These are phyloP conservation scores for Ophiosphaerella herpotricha DNA, from an alignment of 2,329 filamentous ascomycete species.

Conservation along the genomic window DNA sequence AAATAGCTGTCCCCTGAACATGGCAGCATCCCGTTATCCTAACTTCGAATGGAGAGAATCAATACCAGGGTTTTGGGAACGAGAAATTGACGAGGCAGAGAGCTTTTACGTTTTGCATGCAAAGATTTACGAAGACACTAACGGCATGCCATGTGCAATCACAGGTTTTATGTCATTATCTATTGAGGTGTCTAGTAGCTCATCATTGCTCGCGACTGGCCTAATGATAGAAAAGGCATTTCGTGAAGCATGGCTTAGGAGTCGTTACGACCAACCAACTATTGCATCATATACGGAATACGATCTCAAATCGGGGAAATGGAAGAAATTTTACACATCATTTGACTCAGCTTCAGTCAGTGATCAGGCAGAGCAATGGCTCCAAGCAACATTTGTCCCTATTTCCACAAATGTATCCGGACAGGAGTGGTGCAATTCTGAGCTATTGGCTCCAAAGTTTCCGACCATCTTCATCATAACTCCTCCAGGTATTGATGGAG, in stretches of 20 bases:
- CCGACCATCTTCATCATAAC: conserved; percentile 44
- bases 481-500: conserved; percentile 5
- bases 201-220: neutral
- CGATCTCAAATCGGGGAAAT: conserved; percentile 13
- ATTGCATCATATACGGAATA: conserved; percentile 29
- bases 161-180: conserved; percentile 46
- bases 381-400: conserved; percentile 36
- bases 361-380: conserved; percentile 24
- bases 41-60: conserved; percentile 1
- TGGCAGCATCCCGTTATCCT: conserved; percentile 4
- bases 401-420: conserved; percentile 31
- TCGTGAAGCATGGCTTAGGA: conserved; percentile 40
- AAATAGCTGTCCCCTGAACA: neutral
- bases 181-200: neutral
- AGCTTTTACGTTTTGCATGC: conserved; percentile 48
- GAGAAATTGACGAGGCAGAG: conserved; percentile 50
- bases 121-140: conserved; percentile 43
- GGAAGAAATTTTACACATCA: conserved; percentile 35
- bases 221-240: conserved; percentile 36
- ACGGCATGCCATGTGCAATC: conserved; percentile 50
- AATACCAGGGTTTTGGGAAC: conserved; percentile 30
- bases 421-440: conserved; percentile 42
- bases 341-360: conserved; percentile 8
- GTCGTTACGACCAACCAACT: conserved; percentile 42
- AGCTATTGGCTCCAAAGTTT: conserved; percentile 38